These are phyloP conservation scores for Ophiostoma ulmi DNA, from an alignment of 2,329 filamentous ascomycete species.

Conservation along the genomic window DNA sequence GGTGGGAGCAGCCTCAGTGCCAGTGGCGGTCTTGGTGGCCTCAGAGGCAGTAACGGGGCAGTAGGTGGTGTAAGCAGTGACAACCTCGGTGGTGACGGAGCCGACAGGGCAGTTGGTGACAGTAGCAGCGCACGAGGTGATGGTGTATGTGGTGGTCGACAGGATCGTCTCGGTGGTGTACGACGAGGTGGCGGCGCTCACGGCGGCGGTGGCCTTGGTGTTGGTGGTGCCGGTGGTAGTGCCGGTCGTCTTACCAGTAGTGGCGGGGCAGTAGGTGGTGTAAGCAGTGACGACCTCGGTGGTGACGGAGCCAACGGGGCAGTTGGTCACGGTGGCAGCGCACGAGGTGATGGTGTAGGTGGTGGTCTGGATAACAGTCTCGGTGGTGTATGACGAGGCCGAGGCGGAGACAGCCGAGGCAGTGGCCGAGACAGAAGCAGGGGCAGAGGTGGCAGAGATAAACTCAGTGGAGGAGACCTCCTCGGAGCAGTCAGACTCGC, in stretches of 20 bases:
- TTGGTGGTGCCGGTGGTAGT: neutral
- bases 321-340: slow-evolving; percentile 17
- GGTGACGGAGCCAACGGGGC: slow-evolving; percentile 12
- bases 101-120: slow-evolving; percentile 28
- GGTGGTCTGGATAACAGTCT: slow-evolving; percentile 7
- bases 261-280: slow-evolving; percentile 17
- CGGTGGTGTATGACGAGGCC: slow-evolving; percentile 11
- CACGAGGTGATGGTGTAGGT: slow-evolving; percentile 19
- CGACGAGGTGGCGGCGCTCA: slow-evolving; percentile 6
- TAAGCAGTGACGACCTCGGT: slow-evolving; percentile 15
- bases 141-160: slow-evolving; percentile 32
- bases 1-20: neutral
- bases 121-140: slow-evolving; percentile 26
- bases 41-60: slow-evolving; percentile 36
- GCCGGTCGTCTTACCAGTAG: neutral
- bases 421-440: neutral
- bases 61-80: slow-evolving; percentile 37
- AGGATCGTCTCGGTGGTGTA: slow-evolving; percentile 24
- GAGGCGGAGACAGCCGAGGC: neutral
- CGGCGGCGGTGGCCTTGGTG: neutral
- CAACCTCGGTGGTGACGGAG: slow-evolving; percentile 30
- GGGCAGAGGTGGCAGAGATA: neutral
- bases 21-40: neutral
- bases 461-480: slow-evolving; percentile 4
- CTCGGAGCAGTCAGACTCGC: slow-evolving; percentile 5